These are phyloP conservation scores for Ogataea methanolica DNA, from an alignment of 805 yeast genomes.

Conservation along the genomic window DNA sequence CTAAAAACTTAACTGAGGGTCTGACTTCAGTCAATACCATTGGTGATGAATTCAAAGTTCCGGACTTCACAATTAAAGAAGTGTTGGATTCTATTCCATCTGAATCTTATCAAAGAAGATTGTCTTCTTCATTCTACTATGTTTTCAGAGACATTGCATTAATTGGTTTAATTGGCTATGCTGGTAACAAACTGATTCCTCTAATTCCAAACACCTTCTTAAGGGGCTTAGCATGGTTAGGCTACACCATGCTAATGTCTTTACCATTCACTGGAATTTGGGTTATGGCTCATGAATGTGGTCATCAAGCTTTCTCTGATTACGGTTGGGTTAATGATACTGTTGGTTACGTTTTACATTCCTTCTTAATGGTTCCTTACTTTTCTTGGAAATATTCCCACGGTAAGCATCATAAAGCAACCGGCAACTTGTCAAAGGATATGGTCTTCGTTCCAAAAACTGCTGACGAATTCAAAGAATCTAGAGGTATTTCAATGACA, in stretches of 20 bases:
- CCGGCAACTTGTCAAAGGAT: conserved; percentile 77
- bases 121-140: conserved; percentile 51
- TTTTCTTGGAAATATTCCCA: conserved; percentile 85
- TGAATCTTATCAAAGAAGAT: conserved; percentile 66
- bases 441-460: conserved; percentile 81
- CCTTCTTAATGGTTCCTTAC: conserved; percentile 75
- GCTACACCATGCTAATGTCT: conserved; percentile 52
- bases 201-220: conserved; percentile 35
- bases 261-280: conserved; percentile 73
- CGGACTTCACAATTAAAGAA: conserved; percentile 73
- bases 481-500: conserved; percentile 17
- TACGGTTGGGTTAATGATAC: conserved; percentile 68
- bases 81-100: conserved; percentile 67
- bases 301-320: conserved; percentile 81
- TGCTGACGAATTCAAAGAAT: conserved; percentile 46
- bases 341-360: conserved; percentile 81
- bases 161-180: conserved; percentile 44
- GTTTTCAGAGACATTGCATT: conserved; percentile 61
- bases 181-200: conserved; percentile 53
- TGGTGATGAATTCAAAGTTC: conserved; percentile 68
- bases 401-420: conserved; percentile 86
- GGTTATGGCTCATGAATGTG: conserved; percentile 91
- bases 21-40: conserved; percentile 50
- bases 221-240: conserved; percentile 57
- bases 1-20: conserved; percentile 37